phyloP scores from a whole-genome alignment of 2,329 filamentous ascomycete species.

The Huntiella abstrusa region DNA sequence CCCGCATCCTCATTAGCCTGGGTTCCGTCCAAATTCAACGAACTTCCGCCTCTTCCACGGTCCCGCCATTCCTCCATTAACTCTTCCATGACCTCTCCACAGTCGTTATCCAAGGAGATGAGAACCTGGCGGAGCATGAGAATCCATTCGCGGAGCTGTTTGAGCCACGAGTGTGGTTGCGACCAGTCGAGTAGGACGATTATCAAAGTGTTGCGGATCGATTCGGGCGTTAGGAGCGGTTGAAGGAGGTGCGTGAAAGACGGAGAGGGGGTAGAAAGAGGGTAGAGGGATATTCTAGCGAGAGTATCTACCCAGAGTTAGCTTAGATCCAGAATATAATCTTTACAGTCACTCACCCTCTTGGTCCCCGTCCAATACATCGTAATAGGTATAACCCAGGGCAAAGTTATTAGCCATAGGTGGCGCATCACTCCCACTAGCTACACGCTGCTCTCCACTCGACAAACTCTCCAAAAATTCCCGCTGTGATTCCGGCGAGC shows the following conservation, averaged over 20 bases:
- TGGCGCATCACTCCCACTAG: constrained; percentile 41
- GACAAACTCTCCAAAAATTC: constrained; percentile 58
- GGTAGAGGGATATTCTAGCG: constrained; percentile 73
- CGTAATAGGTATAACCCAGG: constrained; percentile 84
- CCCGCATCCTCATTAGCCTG: constrained; percentile 44
- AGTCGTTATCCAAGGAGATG: constrained; percentile 52
- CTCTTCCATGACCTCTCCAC: constrained; percentile 71
- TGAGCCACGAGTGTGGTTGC: constrained; percentile 80
- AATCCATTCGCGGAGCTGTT: constrained; percentile 78
- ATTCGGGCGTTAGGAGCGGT: constrained; percentile 66
- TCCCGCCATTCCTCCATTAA: constrained; percentile 66
- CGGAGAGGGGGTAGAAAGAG: constrained; percentile 67
- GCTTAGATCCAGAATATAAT: not conserved
- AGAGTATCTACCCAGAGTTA: constrained; percentile 48
- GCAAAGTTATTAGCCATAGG: constrained; percentile 85
- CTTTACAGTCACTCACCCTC: constrained; percentile 40
- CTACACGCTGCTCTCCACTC: constrained; percentile 32
- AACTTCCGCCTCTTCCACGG: constrained; percentile 45
- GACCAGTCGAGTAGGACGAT: constrained; percentile 93
- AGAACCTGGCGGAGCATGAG: constrained; percentile 62
- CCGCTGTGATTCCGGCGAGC: constrained; percentile 62
- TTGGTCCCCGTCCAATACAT: constrained; percentile 83
- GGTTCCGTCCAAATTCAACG: constrained; percentile 43
- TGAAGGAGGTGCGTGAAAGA: constrained; percentile 68
- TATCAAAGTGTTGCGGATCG: constrained; percentile 70